A percentile compares a stretch with the other conserved stretches of the same genome.
Conservation (phyloP, 371 early-diverging fungal genomes). For the Parasitella parasitica region DNA sequence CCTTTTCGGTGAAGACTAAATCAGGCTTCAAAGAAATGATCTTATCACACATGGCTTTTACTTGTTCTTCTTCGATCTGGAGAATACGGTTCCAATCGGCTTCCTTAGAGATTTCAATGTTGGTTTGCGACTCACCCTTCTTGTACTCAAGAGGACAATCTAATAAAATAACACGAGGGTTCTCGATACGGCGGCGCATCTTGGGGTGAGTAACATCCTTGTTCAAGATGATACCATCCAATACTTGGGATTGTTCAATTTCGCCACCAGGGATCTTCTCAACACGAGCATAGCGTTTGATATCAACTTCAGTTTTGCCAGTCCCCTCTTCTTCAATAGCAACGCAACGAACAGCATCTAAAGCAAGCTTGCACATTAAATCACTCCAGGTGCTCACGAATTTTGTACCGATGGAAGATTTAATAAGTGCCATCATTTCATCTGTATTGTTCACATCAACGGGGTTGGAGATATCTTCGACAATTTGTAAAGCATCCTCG, state of each 20-base stretch:
- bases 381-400: slow-evolving; percentile 95
- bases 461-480: slow-evolving; percentile 82
- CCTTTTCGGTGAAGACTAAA: slow-evolving; percentile 99
- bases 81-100: slow-evolving; percentile 96
- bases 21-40: slow-evolving; percentile 98
- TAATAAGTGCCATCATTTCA: slow-evolving; percentile 90
- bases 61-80: slow-evolving; percentile 99
- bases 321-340: slow-evolving; percentile 72
- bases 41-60: slow-evolving; percentile 95
- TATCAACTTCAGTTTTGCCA: slow-evolving; percentile 85
- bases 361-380: slow-evolving; percentile 96
- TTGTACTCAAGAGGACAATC: slow-evolving; percentile 99
- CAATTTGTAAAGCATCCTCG: slow-evolving; percentile 85
- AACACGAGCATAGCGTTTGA: slow-evolving; percentile 97
- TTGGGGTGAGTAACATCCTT: slow-evolving; percentile 99
- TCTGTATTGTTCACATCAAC: slow-evolving; percentile 83
- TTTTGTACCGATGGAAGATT: slow-evolving; percentile 96
- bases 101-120: slow-evolving; percentile 97
- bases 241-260: slow-evolving; percentile 94
- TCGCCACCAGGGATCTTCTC: slow-evolving; percentile 99
- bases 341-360: slow-evolving; percentile 95
- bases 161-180: slow-evolving; percentile 96
- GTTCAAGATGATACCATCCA: slow-evolving; percentile 99
- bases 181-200: slow-evolving; percentile 98
- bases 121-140: slow-evolving; percentile 99